Evolutionary conservation across 2,329 filamentous ascomycete species (phyloP), one percentile per base, ranked within the genome.

Genomic region (Cercospora sp.): DNA sequence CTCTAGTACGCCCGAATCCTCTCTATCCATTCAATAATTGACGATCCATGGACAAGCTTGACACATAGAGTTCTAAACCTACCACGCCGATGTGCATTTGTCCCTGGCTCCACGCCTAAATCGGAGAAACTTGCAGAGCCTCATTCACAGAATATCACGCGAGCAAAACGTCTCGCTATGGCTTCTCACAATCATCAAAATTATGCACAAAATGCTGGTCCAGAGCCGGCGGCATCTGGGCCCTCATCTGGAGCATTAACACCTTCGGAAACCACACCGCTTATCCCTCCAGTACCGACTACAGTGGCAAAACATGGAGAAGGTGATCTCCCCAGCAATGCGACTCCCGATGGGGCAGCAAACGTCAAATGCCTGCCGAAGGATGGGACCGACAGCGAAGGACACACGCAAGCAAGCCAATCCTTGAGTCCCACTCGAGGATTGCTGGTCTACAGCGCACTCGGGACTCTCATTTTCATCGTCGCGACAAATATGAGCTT

Each of bases 401-500:
- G 55, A 23, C 69, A 76, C 48, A 72, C 69, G 3, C 42, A 58
- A 45, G 73, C 74, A 31, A 75, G 72, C 40, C 73, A 76, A 59
- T 67, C 67, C n/a, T 60, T 76, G 3, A 67, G 69, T 13, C 60
- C 61, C 0, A 63, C 65, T 8, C 73, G 75, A 61, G 72, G 58
- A 42, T 57, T 61, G 13, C 31, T 73, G 13, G 70, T 69, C 64
- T 66, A 70, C 6, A 42, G 73, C 16, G 76, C 72, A 1, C 69
- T 79, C 1, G 77, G 72, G 10, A 63, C 60, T n/a, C 69, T 80
- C 42, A 76, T 80, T 57, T 78, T 79, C 69, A 68, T 79, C 9
- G 78, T 79, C 69, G 84, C 85, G 16, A 84, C 86, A 69, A 95
- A 95, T 75, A 92, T 94, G 80, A 92, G 89, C 12, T 89, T 92